phyloP scores from a whole-genome alignment of 768 basidiomycete genomes.

The Suillus lakei region DNA sequence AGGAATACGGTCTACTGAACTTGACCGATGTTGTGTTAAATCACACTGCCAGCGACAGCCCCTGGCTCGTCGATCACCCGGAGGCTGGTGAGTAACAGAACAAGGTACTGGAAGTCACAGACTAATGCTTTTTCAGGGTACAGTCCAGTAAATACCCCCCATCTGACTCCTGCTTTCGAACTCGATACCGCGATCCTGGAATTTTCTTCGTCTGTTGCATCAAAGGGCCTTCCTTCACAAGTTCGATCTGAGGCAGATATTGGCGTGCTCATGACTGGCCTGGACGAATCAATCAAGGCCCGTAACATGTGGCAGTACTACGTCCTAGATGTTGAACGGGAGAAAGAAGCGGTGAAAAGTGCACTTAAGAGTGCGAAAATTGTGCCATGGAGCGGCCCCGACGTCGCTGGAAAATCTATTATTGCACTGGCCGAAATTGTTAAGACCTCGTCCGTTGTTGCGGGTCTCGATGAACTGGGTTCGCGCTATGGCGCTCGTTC shows the following conservation, averaged over 20 bases:
- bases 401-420: constrained; percentile 60
- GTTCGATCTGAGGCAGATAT: constrained; percentile 74
- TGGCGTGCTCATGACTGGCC: constrained; percentile 63
- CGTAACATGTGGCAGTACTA: constrained; percentile 95
- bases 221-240: constrained; percentile 71
- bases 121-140: constrained; percentile 59
- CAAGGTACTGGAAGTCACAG: neutral
- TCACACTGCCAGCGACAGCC: constrained; percentile 93
- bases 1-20: constrained; percentile 87
- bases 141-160: constrained; percentile 89
- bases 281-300: constrained; percentile 61
- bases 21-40: constrained; percentile 97
- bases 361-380: constrained; percentile 40
- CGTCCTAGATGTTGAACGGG: constrained; percentile 74
- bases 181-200: constrained; percentile 86
- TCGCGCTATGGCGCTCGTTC: constrained; percentile 72
- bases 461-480: constrained; percentile 61
- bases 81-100: constrained; percentile 74
- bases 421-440: constrained; percentile 71
- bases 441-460: constrained; percentile 55
- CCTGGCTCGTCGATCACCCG: constrained; percentile 92
- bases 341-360: constrained; percentile 56
- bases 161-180: constrained; percentile 90
- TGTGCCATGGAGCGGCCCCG: constrained; percentile 63
- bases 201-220: constrained; percentile 70